These are phyloP conservation scores for Medicago truncatula DNA, from an alignment of 306 rosid genomes.

Conservation along the genomic window DNA sequence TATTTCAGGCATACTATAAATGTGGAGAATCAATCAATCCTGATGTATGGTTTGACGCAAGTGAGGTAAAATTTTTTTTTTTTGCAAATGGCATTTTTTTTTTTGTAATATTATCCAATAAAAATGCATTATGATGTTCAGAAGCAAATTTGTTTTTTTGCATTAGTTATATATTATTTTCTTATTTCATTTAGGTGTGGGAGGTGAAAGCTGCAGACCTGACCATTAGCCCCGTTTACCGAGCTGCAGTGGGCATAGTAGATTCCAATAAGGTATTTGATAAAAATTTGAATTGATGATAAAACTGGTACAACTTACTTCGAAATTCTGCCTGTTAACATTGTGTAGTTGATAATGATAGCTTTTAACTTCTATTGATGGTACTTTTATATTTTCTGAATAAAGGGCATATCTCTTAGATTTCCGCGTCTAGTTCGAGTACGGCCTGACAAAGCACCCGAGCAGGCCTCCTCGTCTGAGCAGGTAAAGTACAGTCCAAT, in stretches of 20 bases:
- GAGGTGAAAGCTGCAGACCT: slow-evolving; percentile 97
- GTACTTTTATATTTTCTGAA: slow-evolving; percentile 15
- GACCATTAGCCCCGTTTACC: slow-evolving; percentile 93
- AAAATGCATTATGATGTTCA: slow-evolving; percentile 19
- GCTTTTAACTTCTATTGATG: slow-evolving; percentile 36
- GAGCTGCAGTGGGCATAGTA: slow-evolving; percentile 85
- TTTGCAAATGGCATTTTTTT: not conserved
- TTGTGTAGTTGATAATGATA: slow-evolving; percentile 28
- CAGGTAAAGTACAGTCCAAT: slow-evolving; percentile 53
- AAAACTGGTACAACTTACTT: slow-evolving; percentile 18
- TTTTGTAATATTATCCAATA: not conserved
- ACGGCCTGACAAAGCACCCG: slow-evolving; percentile 86
- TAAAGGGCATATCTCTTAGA: slow-evolving; percentile 89
- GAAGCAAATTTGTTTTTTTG: not conserved
- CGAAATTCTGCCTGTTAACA: slow-evolving; percentile 8
- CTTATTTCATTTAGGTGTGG: slow-evolving; percentile 73
- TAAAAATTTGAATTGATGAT: slow-evolving; percentile 16
- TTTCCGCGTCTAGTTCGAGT: slow-evolving; percentile 84
- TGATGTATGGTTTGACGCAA: slow-evolving; percentile 94
- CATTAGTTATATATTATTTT: not conserved
- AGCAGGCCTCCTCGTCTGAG: slow-evolving; percentile 83
- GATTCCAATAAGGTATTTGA: slow-evolving; percentile 79
- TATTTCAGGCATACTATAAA: slow-evolving; percentile 75
- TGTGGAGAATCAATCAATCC: slow-evolving; percentile 73
- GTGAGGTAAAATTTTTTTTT: slow-evolving; percentile 57